These are phyloP conservation scores for Blastobotrys attinorum DNA, from an alignment of 805 yeast genomes.

Conservation along the genomic window DNA sequence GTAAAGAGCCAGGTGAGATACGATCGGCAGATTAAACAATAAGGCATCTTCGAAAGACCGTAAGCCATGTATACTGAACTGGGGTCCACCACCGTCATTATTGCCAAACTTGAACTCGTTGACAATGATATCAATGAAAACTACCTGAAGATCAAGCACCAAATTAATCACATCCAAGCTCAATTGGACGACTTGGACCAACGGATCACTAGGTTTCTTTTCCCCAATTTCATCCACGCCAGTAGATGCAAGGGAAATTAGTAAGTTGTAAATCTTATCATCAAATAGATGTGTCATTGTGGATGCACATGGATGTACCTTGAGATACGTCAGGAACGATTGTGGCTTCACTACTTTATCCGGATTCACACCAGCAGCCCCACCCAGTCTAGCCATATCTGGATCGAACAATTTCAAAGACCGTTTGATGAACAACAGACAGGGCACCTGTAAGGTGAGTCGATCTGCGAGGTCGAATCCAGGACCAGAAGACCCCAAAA, in stretches of 20 bases:
- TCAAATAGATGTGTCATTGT: conserved; percentile 55
- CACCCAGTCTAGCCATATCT: conserved; percentile 42
- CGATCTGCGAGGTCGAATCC: conserved; percentile 32
- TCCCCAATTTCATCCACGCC: conserved; percentile 54
- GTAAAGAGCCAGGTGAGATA: conserved; percentile 69
- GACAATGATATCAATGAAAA: conserved; percentile 48
- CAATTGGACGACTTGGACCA: conserved; percentile 28
- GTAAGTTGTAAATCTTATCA: conserved; percentile 44
- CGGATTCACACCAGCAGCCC: conserved; percentile 43
- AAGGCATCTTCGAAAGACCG: conserved; percentile 65
- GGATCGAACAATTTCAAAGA: conserved; percentile 47
- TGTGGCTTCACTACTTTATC: conserved; percentile 39
- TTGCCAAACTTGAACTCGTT: conserved; percentile 20
- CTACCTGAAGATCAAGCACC: conserved; percentile 39
- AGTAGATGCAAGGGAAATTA: conserved; percentile 48
- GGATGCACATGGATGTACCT: conserved; percentile 63
- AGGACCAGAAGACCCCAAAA: conserved; percentile 38
- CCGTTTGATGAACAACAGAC: conserved; percentile 44
- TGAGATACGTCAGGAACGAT: conserved; percentile 44
- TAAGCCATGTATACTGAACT: conserved; percentile 52
- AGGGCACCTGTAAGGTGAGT: conserved; percentile 42
- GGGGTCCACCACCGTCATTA: conserved; percentile 5
- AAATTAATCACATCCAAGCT: conserved; percentile 15
- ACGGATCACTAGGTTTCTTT: conserved; percentile 27
- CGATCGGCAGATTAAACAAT: conserved; percentile 57